phyloP scores from a whole-genome alignment of 2,329 filamentous ascomycete species.

The Colletotrichum abscissum region DNA sequence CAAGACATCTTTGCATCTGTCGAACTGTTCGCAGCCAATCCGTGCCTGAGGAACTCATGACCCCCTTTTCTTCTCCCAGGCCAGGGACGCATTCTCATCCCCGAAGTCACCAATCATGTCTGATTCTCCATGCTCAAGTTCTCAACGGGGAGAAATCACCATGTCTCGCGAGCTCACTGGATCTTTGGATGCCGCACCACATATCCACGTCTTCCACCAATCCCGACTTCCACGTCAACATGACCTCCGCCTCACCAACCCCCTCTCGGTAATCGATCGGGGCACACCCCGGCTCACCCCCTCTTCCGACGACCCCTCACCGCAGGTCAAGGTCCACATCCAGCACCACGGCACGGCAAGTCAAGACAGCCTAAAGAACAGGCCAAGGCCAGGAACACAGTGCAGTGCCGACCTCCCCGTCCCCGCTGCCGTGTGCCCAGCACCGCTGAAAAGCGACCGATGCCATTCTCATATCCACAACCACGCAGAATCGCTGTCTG shows the following conservation, averaged over 20 bases:
- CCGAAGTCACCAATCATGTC: neutral
- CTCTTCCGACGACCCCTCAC: constrained; percentile 19
- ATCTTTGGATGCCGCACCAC: constrained; percentile 12
- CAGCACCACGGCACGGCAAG: constrained; percentile 16
- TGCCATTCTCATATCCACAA: neutral
- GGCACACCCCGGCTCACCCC: constrained; percentile 18
- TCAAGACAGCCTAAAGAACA: constrained; percentile 21
- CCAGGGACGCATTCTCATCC: neutral
- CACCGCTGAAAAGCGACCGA: neutral
- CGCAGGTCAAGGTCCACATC: constrained; percentile 13
- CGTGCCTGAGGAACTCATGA: neutral
- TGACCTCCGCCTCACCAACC: neutral
- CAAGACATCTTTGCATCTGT: constrained; percentile 9
- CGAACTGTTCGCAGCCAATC: constrained; percentile 8
- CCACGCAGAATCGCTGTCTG: neutral
- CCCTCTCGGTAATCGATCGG: constrained; percentile 29
- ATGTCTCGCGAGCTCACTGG: neutral
- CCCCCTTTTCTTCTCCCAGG: constrained; percentile 7
- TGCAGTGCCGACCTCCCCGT: constrained; percentile 8
- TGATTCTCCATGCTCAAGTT: neutral
- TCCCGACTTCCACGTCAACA: neutral
- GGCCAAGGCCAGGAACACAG: constrained; percentile 19
- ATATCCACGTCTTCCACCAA: constrained; percentile 21
- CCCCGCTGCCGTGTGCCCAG: constrained; percentile 9
- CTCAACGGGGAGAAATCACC: neutral